Conservation (phyloP, 2,329 filamentous ascomycete species). For the Colletotrichum spaethianum region DNA sequence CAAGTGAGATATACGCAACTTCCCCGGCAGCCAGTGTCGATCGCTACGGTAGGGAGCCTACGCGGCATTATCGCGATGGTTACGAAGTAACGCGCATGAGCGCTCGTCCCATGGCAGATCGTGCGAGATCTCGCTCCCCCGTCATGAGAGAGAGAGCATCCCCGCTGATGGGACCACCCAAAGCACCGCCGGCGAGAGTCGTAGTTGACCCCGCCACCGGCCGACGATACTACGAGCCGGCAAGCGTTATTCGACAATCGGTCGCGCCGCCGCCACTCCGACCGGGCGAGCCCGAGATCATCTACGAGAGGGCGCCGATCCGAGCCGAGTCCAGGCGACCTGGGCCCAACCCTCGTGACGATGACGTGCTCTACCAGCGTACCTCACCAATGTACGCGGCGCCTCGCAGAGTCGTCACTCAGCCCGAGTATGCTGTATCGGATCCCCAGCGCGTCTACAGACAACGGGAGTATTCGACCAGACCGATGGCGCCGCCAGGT, state of each 20-base stretch:
- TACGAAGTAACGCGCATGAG: conserved; percentile 61
- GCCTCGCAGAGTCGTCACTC: conserved; percentile 72
- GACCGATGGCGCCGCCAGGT: conserved; percentile 58
- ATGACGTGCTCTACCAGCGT: conserved; percentile 66
- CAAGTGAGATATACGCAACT: conserved; percentile 55
- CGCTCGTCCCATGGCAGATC: conserved; percentile 64
- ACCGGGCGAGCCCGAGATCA: conserved; percentile 65
- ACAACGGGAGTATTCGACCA: conserved; percentile 71
- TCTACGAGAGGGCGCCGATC: conserved; percentile 76
- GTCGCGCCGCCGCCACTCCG: conserved; percentile 61
- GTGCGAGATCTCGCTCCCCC: conserved; percentile 64
- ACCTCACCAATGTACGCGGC: conserved; percentile 64
- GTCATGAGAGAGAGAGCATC: conserved; percentile 59
- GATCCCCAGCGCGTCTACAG: conserved; percentile 68
- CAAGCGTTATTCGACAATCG: conserved; percentile 64
- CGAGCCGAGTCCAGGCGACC: conserved; percentile 67
- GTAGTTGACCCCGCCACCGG: conserved; percentile 84
- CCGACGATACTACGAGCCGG: conserved; percentile 79
- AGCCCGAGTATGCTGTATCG: conserved; percentile 69
- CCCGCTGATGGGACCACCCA: conserved; percentile 65
- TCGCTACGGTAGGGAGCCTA: conserved; percentile 56
- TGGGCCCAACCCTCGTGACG: conserved; percentile 61
- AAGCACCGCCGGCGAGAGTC: conserved; percentile 74
- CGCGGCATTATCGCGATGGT: conserved; percentile 61
- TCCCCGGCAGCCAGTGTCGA: conserved; percentile 61